Conservation (phyloP, 208 protist species). For the Acanthamoeba sp. region DNA sequence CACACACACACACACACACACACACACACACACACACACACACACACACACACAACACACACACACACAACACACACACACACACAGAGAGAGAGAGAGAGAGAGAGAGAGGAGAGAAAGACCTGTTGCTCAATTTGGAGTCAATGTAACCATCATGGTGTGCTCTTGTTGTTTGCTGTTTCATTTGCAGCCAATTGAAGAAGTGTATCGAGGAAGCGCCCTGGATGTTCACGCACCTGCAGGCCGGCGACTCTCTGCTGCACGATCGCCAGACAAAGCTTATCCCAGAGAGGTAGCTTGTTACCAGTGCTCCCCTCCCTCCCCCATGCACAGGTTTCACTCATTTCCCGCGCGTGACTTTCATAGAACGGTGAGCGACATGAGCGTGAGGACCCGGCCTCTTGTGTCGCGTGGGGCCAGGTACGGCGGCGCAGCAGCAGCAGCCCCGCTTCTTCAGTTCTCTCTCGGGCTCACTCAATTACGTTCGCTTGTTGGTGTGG, state of each 20-base stretch:
- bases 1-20: too few species aligned
- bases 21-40: too few species aligned
- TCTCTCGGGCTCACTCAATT: too few species aligned
- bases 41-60: too few species aligned
- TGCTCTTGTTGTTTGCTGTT: too few species aligned
- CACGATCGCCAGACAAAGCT: not conserved
- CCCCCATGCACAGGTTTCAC: too few species aligned
- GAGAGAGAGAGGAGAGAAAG: too few species aligned
- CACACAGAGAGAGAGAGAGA: too few species aligned
- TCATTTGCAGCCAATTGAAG: not conserved
- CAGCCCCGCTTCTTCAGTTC: not conserved
- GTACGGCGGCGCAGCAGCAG: not conserved
- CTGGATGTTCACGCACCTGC: slow-evolving; percentile 36
- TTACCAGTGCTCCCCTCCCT: not conserved
- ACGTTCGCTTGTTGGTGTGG: not conserved
- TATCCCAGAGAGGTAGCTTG: not conserved
- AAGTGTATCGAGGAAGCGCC: slow-evolving; percentile 1
- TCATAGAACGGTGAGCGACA: slow-evolving; percentile 1
- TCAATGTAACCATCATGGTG: too few species aligned
- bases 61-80: too few species aligned
- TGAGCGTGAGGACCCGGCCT: not conserved
- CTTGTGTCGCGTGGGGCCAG: not conserved
- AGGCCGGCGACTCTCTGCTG: not conserved
- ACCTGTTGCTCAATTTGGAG: too few species aligned
- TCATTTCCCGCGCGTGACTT: too few species aligned